Base-by-base conservation (phyloP, 352 stramenopile genomes). In the Phytophthora cryptogea region DNA sequence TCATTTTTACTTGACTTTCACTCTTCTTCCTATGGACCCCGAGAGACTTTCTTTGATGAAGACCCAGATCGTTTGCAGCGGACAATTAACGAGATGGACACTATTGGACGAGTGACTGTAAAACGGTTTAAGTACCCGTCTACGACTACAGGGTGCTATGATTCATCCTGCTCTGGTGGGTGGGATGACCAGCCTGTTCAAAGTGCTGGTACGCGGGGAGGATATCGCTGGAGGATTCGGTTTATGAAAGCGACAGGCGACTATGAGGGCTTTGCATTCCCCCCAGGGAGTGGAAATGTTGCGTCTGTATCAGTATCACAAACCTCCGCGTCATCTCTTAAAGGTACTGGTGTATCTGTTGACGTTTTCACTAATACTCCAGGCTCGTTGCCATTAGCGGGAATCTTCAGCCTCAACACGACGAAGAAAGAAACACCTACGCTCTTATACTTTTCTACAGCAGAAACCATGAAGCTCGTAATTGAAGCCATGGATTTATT, bases 1-100 rank as follows among this genome's bases (percentile, higher is more conserved):
- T 94, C 77, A 4, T 98, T 99, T 45, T 55, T 81, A 16, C 54
- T 99, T 13, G 88, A 98, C 49, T 98, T 97, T 60, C 77, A 86
- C 11, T 70, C 63, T 14, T 90, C 88, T 36, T 86, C 90, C 8
- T 69, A 79, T 47, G 89, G 89, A 1, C 68, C 79, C 27, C 77
- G 89, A 11, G 52, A 81, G 37, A 80, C 98, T 41, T 59, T 48
- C 0, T 99, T 97, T 58, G 78, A 98, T 55, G 95, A 98, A 70
- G 76, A 74, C 14, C 74, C 88, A 0, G 64, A 88, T 10, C 70
- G 90, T 5, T 78, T 99, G 44, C 68, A 90, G 61, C 78, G 77
- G 8, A 98, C 98, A 54, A 80, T 99, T 14, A 90, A 98, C 54
- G 96, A 98, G 74, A 97, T 99, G 82, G 93, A 89, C 49, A 98